Evolutionary conservation across 768 basidiomycete species (phyloP).

Genomic region (Dacryopinax primogenitus): DNA sequence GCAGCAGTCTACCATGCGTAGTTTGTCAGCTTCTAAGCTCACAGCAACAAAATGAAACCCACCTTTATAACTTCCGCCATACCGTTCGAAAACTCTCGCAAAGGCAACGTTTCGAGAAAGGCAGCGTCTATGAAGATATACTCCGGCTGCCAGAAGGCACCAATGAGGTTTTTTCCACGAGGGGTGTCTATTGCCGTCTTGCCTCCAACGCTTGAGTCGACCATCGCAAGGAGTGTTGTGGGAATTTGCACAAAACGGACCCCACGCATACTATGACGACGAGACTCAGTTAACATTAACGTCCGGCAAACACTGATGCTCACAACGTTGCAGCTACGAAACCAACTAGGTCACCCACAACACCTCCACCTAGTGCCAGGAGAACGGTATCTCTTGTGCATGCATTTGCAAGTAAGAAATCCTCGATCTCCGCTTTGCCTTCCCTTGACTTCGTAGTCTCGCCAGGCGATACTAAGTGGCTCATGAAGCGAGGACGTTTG

Average conservation of each 20-base stretch:
- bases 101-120: constrained; percentile 84
- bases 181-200: constrained; percentile 99
- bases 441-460: constrained; percentile 85
- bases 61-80: constrained; percentile 99
- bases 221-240: constrained; percentile 94
- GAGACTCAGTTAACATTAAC: not conserved
- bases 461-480: constrained; percentile 71
- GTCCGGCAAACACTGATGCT: constrained; percentile 26
- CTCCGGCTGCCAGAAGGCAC: constrained; percentile 95
- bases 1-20: constrained; percentile 68
- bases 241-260: constrained; percentile 92
- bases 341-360: constrained; percentile 91
- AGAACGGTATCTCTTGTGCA: constrained; percentile 91
- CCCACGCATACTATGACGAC: constrained; percentile 72
- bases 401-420: constrained; percentile 73
- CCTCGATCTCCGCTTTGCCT: constrained; percentile 87
- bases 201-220: constrained; percentile 92
- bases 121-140: constrained; percentile 96
- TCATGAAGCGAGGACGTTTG: constrained; percentile 44
- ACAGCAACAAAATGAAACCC: constrained; percentile 21
- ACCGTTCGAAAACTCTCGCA: constrained; percentile 92
- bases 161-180: constrained; percentile 95
- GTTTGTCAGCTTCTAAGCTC: too few relatives aligned
- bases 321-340: constrained; percentile 96
- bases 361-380: constrained; percentile 88